phyloP scores from a whole-genome alignment of 306 rosid genomes.

The Citrullus amarus region DNA sequence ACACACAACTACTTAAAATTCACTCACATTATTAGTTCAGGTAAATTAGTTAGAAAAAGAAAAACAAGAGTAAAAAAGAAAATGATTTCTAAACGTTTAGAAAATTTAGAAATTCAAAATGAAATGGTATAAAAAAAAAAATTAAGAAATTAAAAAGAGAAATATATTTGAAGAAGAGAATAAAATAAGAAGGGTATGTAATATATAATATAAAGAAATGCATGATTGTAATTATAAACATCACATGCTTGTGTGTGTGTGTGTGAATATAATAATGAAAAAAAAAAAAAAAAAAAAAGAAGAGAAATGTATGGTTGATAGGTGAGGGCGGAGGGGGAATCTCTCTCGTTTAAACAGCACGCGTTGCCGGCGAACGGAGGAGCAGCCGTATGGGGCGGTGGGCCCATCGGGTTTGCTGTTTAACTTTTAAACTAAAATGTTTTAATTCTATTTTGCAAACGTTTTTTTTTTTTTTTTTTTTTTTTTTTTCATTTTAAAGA shows the following conservation, averaged over 20 bases:
- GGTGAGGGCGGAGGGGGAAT: not conserved
- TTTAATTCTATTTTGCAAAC: no score
- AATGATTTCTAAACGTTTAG: no score
- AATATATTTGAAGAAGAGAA: not conserved
- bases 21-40: no score
- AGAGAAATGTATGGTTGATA: not conserved
- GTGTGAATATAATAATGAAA: not conserved
- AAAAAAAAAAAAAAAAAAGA: not conserved
- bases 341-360: conserved; percentile 36
- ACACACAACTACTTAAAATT: no score
- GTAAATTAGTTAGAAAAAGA: no score
- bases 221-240: not conserved
- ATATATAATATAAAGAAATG: not conserved
- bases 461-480: no score
- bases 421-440: conserved; percentile 2
- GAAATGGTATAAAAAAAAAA: not conserved
- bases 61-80: no score
- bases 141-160: no score
- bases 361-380: conserved; percentile 79
- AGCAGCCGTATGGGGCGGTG: conserved; percentile 77
- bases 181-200: not conserved
- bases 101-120: no score
- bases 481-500: no score
- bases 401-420: conserved; percentile 55
- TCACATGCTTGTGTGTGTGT: not conserved